Conservation (phyloP, 768 basidiomycete species). For the Tephrocybe rancida region DNA sequence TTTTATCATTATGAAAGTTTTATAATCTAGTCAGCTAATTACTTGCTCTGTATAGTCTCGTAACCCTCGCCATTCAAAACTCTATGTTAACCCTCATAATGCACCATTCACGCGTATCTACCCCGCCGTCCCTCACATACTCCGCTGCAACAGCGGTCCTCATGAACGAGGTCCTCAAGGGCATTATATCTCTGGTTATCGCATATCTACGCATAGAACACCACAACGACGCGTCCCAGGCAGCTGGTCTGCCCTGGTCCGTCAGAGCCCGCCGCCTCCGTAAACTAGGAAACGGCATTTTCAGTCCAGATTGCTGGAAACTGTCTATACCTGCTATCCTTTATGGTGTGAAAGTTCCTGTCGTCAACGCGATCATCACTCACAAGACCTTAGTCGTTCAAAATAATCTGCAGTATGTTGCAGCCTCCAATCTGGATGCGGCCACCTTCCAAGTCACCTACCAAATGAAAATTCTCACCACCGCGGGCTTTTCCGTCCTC, state of each 20-base stretch:
- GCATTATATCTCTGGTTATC: conserved; percentile 81
- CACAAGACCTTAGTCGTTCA: conserved; percentile 65
- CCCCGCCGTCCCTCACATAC: conserved; percentile 74
- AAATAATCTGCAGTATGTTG: conserved; percentile 95
- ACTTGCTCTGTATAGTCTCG: conserved; percentile 46
- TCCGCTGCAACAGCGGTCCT: conserved; percentile 95
- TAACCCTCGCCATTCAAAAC: conserved; percentile 92
- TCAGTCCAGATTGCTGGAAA: conserved; percentile 95
- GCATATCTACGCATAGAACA: conserved; percentile 69
- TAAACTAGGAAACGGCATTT: conserved; percentile 67
- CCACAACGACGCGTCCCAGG: conserved; percentile 29
- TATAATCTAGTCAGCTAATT: neutral
- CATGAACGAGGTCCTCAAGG: conserved; percentile 93
- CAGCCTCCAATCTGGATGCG: conserved; percentile 90
- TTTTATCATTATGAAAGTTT: neutral
- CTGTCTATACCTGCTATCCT: conserved; percentile 95
- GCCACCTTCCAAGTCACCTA: conserved; percentile 97
- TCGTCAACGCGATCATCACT: neutral
- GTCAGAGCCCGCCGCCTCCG: conserved; percentile 37
- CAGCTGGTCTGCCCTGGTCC: conserved; percentile 19
- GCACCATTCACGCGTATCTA: conserved; percentile 92
- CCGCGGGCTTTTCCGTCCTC: conserved; percentile 85
- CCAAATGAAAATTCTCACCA: conserved; percentile 97
- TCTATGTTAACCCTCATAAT: conserved; percentile 90
- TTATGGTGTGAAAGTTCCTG: conserved; percentile 57